Evolutionary conservation across 208 protist genomes (phyloP), one percentile per base, ranked within the genome.

Genomic region (Novymonas esmeraldas): DNA sequence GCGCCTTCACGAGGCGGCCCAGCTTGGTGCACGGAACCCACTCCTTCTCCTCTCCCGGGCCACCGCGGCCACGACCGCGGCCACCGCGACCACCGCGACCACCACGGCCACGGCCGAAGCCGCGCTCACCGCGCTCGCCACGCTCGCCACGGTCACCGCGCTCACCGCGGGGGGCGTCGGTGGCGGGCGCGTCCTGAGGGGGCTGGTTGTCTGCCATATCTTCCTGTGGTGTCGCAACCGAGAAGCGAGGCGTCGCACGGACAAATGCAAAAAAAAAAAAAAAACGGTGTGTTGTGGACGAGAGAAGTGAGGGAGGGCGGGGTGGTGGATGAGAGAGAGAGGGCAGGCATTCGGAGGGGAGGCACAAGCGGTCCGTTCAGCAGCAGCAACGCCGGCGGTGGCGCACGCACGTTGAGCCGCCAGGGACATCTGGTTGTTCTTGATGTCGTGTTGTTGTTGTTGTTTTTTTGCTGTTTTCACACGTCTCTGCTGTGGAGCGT

Each of bases 181-280:
- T 26, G 44, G 10, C 44, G 31, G 31, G 39, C 26, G 41, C 45
- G 55, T 71, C 65, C 22, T 70, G 64, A 64, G 65, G 55, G 28
- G 65, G 65, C 56, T 71, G 65, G 28, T 55, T 64, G 20, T 71
- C 65, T 64, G 65, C 65, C 65, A 71, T 73, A 61, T 64, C 56
- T 63, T 42, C 31, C 38, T 54, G 44, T 45, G 9, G 10, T 6
- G 49, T 9, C 42, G 29, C 36, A 72, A 59, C 38, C 36, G 29
- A 66, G 38, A 26, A 64, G 44, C 3, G 24, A 28, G 41, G 34
- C 31, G 24, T 31, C 11, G 24, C 26, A 14, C 11, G 6, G 1
- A 60, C 26, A 58, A 33, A 56, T 44, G 22, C 31, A 22, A 4
- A 54, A 18, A 39, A 29, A 64, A 28, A 26, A 31, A 14, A 20